phyloP scores from a whole-genome alignment of 2,329 filamentous ascomycete genomes.

The Trichothecium sympodiale region DNA sequence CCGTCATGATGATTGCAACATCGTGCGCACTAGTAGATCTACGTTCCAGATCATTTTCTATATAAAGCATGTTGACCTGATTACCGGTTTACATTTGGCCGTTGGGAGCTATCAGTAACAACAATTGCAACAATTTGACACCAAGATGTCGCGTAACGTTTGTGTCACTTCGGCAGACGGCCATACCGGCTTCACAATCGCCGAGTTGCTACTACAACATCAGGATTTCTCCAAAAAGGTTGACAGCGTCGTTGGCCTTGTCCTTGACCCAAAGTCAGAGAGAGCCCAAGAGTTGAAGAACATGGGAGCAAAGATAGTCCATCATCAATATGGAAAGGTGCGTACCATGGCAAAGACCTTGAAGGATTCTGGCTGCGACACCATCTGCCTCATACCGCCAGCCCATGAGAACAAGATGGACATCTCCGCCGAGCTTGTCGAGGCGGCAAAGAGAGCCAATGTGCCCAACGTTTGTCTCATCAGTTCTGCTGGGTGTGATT shows the following conservation, averaged over 20 bases:
- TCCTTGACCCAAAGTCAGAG: slow-evolving; percentile 24
- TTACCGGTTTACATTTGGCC: too few species aligned
- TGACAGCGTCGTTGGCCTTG: slow-evolving; percentile 27
- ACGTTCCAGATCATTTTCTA: too few species aligned
- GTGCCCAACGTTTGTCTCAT: slow-evolving; percentile 35
- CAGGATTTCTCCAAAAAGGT: slow-evolving; percentile 28
- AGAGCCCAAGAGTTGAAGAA: slow-evolving; percentile 27
- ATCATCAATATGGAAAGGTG: slow-evolving; percentile 25
- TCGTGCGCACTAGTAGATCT: too few species aligned
- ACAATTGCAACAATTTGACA: too few species aligned
- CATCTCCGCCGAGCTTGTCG: slow-evolving; percentile 31
- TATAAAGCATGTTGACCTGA: too few species aligned
- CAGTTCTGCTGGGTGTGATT: slow-evolving; percentile 36
- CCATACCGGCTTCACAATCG: slow-evolving; percentile 38
- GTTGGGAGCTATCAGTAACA: too few species aligned
- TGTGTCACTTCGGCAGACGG: slow-evolving; percentile 37
- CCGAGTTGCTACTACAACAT: slow-evolving; percentile 34
- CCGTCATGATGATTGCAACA: too few species aligned
- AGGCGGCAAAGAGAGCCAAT: slow-evolving; percentile 30
- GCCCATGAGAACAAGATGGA: slow-evolving; percentile 33
- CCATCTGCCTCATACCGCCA: slow-evolving; percentile 37
- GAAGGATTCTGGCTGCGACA: slow-evolving; percentile 30
- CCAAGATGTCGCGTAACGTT: slow-evolving; percentile 33
- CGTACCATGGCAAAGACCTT: slow-evolving; percentile 25
- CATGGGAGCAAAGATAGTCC: slow-evolving; percentile 29